phyloP scores from a whole-genome alignment of 1,284 basidiomycete genomes.

The Phellopilus nigrolimitatus region DNA sequence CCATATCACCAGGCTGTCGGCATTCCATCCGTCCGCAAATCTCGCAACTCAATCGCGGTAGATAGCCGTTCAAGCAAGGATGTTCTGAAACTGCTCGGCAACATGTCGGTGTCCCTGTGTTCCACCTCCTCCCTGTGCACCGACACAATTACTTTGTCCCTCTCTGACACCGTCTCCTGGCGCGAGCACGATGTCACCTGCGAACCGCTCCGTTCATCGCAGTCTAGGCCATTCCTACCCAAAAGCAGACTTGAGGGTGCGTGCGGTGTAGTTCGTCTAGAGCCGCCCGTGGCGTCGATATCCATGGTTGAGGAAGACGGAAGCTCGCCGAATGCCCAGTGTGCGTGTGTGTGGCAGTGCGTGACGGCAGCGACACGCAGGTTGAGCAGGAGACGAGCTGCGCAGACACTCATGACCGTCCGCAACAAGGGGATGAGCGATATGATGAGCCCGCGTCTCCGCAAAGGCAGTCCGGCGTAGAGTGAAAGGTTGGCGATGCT shows the following conservation, averaged over 20 bases:
- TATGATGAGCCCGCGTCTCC: neutral
- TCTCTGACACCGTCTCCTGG: neutral
- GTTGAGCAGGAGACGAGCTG: neutral
- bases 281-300: neutral
- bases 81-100: constrained; percentile 3
- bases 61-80: too few species aligned
- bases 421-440: constrained; percentile 1
- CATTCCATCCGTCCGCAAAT: neutral
- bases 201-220: too few species aligned
- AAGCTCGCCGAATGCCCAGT: constrained; percentile 7
- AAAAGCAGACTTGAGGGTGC: too few species aligned
- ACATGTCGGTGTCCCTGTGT: neutral
- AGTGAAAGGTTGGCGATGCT: constrained; percentile 1
- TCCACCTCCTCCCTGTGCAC: neutral
- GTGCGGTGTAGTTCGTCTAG: neutral
- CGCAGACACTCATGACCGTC: neutral
- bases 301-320: too few species aligned
- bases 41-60: neutral
- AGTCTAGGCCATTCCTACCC: too few species aligned
- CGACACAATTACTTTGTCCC: neutral
- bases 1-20: too few species aligned
- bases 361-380: neutral
- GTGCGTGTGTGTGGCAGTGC: neutral
- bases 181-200: neutral
- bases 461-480: neutral